Base-by-base conservation (phyloP, 83 land plant genomes). In the Picea abies region DNA sequence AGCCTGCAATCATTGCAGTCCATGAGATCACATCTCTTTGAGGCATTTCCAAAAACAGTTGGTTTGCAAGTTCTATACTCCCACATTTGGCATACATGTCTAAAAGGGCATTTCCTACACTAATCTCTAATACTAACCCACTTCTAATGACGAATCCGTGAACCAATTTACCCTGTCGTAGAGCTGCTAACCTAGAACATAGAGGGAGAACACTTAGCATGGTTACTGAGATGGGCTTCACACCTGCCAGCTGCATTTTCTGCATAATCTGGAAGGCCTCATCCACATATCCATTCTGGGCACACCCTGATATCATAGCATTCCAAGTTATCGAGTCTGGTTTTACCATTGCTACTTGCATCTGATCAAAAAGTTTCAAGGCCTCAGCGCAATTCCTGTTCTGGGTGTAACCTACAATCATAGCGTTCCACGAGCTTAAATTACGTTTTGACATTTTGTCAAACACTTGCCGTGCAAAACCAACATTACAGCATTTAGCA, bases 21-120 rank as follows among this genome's bases (percentile, higher is more conserved):
- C 92, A 90, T 14, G 89, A 82, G 26, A 90, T 75, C 3, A 84
- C 83, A 5, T 84, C 78, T 5, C 82, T 82, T 47, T 79, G 83
- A 2, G 63, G 32, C 86, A 85, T 82, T 14, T 52, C 25, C 0
- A 63, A 14, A 65, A 90, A 90, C 14, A 86, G 83, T 14, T 47
- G 4, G 72, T 14, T 15, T 17, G 90, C 90, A 64, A 56, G 52
- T 12, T 82, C 81, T 84, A 84, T 84, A 25, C 61, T 85, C 4
- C 92, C 92, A 84, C 92, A 90, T 72, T 90, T 90, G 23, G 88
- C 80, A 65, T 90, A 90, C 92, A 90, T 87, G 76, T 87, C 89
- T 29, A 90, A 44, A 12, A 90, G 62, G 1, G 92, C 89, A 78
- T 90, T 90, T 37, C 86, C 86, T 6, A 90, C 92, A 60, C 89